phyloP scores from a whole-genome alignment of 352 stramenopile genomes.

The Phytophthora syringae region DNA sequence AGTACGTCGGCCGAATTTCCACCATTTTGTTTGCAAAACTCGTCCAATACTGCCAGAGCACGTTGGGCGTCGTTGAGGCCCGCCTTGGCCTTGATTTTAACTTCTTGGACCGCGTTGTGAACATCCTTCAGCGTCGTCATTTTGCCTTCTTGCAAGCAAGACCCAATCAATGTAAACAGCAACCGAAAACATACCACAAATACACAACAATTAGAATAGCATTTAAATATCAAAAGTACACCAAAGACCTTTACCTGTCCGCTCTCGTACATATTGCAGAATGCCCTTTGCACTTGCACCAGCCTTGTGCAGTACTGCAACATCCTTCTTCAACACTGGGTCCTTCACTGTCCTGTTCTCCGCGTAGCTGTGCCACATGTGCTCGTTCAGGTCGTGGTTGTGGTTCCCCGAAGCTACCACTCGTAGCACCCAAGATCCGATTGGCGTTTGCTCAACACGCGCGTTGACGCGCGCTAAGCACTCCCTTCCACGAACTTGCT shows the following conservation, averaged over 20 bases:
- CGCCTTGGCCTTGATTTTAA: neutral
- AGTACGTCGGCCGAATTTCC: constrained; percentile 2
- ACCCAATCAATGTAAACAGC: neutral
- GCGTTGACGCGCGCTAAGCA: constrained; percentile 3
- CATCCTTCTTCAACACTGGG: neutral
- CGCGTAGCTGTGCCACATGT: neutral
- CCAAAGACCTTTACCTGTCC: neutral
- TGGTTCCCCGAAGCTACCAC: neutral
- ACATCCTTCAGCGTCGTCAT: constrained; percentile 5
- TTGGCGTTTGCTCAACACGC: neutral
- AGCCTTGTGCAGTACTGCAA: constrained; percentile 1
- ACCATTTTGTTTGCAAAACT: constrained; percentile 2
- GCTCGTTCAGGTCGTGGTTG: constrained; percentile 12
- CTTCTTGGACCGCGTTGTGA: constrained; percentile 16
- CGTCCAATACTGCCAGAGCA: constrained; percentile 3
- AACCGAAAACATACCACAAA: neutral
- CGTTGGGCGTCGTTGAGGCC: constrained; percentile 4
- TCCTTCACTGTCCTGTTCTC: constrained; percentile 3
- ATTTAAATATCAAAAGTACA: no score
- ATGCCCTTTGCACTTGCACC: constrained; percentile 1
- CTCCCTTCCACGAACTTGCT: neutral
- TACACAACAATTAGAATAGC: neutral
- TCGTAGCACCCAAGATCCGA: neutral
- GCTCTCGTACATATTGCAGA: constrained; percentile 1
- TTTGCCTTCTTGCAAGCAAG: constrained; percentile 9